These are phyloP conservation scores for Tausonia pullulans DNA, from an alignment of 1,284 basidiomycete genomes.

Conservation along the genomic window DNA sequence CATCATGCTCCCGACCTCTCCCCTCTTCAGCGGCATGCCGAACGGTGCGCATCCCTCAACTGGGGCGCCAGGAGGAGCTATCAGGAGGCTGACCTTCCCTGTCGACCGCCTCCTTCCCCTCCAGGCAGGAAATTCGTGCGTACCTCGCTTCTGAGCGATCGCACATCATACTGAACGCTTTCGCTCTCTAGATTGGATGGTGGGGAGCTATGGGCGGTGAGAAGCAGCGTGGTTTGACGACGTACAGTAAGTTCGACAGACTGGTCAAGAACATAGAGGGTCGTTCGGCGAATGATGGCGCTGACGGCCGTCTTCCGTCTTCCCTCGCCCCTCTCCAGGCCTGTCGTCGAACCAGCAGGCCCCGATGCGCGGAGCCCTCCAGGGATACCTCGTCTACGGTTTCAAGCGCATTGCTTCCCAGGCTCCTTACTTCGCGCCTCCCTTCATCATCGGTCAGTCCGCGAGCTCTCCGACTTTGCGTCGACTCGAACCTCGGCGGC, in stretches of 20 bases:
- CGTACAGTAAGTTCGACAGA: slow-evolving; percentile 54
- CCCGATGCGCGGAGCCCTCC: slow-evolving; percentile 57
- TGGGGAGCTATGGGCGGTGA: slow-evolving; percentile 70
- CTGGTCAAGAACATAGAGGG: background rate
- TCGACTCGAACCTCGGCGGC: too few species aligned
- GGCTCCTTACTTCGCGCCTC: slow-evolving; percentile 66
- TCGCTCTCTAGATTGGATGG: slow-evolving; percentile 58
- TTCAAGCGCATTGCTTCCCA: slow-evolving; percentile 64
- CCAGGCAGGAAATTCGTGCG: slow-evolving; percentile 14
- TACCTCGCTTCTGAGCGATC: background rate
- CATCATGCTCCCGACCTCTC: background rate
- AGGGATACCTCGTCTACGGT: slow-evolving; percentile 76
- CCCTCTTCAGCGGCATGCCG: background rate
- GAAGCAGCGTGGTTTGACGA: slow-evolving; percentile 65
- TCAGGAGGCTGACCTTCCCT: background rate
- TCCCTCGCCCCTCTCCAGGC: slow-evolving; percentile 39
- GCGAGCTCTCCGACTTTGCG: background rate
- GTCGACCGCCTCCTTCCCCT: background rate
- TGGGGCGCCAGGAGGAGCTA: background rate
- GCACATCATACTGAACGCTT: background rate
- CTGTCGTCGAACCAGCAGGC: slow-evolving; percentile 70
- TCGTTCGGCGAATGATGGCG: background rate
- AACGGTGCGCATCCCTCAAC: background rate
- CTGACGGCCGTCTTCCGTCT: background rate
- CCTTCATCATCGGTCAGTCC: slow-evolving; percentile 61